These are phyloP conservation scores for Xylaria sp. DNA, from an alignment of 2,329 filamentous ascomycete genomes.

Conservation along the genomic window DNA sequence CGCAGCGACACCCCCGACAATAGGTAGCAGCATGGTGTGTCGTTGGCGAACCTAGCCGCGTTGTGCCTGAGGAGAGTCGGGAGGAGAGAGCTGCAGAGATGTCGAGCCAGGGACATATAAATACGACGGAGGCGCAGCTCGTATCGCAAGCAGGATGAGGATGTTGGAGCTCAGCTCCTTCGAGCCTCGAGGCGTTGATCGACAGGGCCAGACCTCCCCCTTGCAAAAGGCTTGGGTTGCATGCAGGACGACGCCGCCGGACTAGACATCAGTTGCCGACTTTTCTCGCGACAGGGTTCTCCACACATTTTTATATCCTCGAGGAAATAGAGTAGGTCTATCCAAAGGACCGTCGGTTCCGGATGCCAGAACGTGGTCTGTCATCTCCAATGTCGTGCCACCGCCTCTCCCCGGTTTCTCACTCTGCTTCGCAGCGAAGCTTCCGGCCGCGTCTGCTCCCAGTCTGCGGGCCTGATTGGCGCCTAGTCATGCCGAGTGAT, in stretches of 20 bases:
- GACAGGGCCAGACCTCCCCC: slow-evolving; percentile 16
- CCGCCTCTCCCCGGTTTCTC: not conserved
- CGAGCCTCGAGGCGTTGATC: slow-evolving; percentile 25
- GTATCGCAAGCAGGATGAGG: slow-evolving; percentile 14
- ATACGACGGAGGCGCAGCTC: not conserved
- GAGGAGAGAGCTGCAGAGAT: slow-evolving; percentile 4
- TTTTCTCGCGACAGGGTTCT: slow-evolving; percentile 34
- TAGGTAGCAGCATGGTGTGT: slow-evolving; percentile 35
- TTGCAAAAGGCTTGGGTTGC: slow-evolving; percentile 28
- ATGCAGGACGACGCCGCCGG: slow-evolving; percentile 12
- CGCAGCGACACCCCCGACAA: slow-evolving; percentile 30
- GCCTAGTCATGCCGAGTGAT: not conserved
- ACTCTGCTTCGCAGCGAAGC: not conserved
- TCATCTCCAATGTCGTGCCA: slow-evolving; percentile 13
- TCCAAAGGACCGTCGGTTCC: slow-evolving; percentile 24
- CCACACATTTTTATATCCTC: slow-evolving; percentile 29
- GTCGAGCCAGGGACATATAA: not conserved
- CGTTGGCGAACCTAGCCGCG: slow-evolving; percentile 24
- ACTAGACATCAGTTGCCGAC: slow-evolving; percentile 21
- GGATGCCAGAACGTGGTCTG: slow-evolving; percentile 4
- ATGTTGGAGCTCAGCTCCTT: slow-evolving; percentile 7
- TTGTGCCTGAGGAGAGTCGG: not conserved
- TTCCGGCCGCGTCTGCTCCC: slow-evolving; percentile 3
- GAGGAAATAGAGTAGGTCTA: not conserved
- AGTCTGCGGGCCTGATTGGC: not conserved